Conservation (phyloP, 2,329 filamentous ascomycete species). For the Talaromyces islandicus region DNA sequence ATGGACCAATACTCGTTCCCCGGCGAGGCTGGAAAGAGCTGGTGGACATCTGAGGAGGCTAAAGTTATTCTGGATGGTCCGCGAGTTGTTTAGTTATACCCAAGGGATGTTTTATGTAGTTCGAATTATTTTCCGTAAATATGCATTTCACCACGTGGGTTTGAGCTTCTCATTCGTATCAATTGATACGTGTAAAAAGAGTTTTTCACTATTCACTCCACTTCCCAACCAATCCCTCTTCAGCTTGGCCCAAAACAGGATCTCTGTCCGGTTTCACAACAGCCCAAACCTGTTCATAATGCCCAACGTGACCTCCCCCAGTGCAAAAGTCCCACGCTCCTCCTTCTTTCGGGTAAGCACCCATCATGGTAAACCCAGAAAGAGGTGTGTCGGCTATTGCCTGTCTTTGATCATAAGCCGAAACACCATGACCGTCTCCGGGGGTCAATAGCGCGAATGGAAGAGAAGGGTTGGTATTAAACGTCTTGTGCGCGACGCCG, state of each 20-base stretch:
- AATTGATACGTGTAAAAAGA: neutral
- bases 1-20: conserved; percentile 77
- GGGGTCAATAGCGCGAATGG: conserved; percentile 41
- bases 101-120: conserved; percentile 8
- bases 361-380: conserved; percentile 51
- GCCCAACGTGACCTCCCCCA: conserved; percentile 39
- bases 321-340: conserved; percentile 47
- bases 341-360: conserved; percentile 46
- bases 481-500: conserved; percentile 52
- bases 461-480: conserved; percentile 33
- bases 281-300: conserved; percentile 41
- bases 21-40: conserved; percentile 70
- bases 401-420: conserved; percentile 24
- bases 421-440: conserved; percentile 33
- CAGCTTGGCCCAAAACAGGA: conserved; percentile 40
- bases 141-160: neutral
- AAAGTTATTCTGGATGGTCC: conserved; percentile 61
- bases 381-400: conserved; percentile 33
- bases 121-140: neutral
- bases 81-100: conserved; percentile 16
- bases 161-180: neutral
- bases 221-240: conserved; percentile 31
- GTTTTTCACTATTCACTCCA: conserved; percentile 19
- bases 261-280: conserved; percentile 42
- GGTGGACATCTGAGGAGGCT: conserved; percentile 81